Evolutionary conservation across 176 grass and related monocot species (phyloP).

Genomic region (Phyllostachys edulis): DNA sequence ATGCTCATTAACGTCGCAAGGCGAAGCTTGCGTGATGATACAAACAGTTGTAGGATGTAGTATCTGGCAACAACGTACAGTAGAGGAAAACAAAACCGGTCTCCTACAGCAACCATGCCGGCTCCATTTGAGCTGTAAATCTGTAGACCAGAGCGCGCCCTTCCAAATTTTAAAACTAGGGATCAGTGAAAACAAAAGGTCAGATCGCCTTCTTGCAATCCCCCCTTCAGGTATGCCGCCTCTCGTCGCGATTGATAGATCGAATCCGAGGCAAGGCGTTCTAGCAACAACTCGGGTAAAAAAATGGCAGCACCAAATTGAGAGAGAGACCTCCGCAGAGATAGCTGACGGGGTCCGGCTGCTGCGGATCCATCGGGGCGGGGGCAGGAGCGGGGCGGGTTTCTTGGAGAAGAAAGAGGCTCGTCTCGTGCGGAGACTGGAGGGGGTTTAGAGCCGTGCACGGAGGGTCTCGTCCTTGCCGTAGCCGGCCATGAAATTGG

Average conservation of each 20-base stretch:
- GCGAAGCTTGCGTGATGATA: neutral
- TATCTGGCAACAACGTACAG: neutral
- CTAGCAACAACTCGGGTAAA: neutral
- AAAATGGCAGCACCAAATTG: neutral
- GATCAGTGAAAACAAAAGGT: neutral
- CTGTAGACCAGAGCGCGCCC: neutral
- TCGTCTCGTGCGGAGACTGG: neutral
- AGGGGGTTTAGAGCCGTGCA: neutral
- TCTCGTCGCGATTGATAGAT: neutral
- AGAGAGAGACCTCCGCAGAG: conserved; percentile 38
- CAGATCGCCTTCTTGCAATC: neutral
- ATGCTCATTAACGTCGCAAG: neutral
- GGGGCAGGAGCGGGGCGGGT: neutral
- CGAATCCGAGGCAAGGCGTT: neutral
- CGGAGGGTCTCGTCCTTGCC: no score
- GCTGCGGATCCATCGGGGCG: conserved; percentile 39
- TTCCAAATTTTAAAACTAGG: neutral
- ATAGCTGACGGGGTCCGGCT: conserved; percentile 51
- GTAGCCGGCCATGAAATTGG: no score
- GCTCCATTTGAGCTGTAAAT: neutral
- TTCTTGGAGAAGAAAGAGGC: neutral
- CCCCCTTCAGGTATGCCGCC: neutral
- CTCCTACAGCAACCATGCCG: neutral
- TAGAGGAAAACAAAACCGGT: neutral
- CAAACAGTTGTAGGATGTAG: neutral